phyloP scores from a whole-genome alignment of 1,139 yeast species.

The Lodderomyces pseudojiufengensis region DNA sequence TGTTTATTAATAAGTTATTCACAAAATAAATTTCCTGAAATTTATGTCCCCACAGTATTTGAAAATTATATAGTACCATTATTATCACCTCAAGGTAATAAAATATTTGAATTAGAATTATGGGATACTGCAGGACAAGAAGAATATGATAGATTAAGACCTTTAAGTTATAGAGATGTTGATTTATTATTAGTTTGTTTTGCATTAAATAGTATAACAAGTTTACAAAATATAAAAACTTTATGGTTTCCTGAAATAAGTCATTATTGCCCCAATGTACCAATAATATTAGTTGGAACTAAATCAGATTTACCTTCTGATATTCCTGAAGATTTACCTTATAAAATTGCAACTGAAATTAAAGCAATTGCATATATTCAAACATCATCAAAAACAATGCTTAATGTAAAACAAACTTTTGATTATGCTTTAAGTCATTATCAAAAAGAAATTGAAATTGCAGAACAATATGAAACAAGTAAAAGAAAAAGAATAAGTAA shows the following conservation, averaged over 20 bases:
- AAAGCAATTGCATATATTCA: constrained; percentile 78
- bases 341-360: constrained; percentile 56
- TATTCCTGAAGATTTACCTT: constrained; percentile 48
- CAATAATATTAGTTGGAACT: constrained; percentile 74
- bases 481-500: constrained; percentile 31
- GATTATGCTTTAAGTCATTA: constrained; percentile 46
- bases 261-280: constrained; percentile 79
- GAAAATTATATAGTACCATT: constrained; percentile 77
- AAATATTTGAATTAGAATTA: constrained; percentile 58
- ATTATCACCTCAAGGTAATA: constrained; percentile 48
- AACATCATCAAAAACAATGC: constrained; percentile 72
- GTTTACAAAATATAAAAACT: constrained; percentile 71
- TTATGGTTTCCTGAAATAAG: constrained; percentile 85
- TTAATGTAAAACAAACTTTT: constrained; percentile 66
- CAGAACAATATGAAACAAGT: constrained; percentile 38
- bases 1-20: constrained; percentile 80
- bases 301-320: constrained; percentile 56
- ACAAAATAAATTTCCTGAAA: constrained; percentile 70
- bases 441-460: constrained; percentile 31
- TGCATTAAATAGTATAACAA: constrained; percentile 59
- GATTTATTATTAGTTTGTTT: constrained; percentile 74
- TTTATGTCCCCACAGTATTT: constrained; percentile 86
- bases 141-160: constrained; percentile 81
- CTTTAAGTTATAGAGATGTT: constrained; percentile 79
- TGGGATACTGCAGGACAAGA: constrained; percentile 98